These are phyloP conservation scores for Pleurotus sapidus DNA, from an alignment of 768 basidiomycete species.

Conservation along the genomic window DNA sequence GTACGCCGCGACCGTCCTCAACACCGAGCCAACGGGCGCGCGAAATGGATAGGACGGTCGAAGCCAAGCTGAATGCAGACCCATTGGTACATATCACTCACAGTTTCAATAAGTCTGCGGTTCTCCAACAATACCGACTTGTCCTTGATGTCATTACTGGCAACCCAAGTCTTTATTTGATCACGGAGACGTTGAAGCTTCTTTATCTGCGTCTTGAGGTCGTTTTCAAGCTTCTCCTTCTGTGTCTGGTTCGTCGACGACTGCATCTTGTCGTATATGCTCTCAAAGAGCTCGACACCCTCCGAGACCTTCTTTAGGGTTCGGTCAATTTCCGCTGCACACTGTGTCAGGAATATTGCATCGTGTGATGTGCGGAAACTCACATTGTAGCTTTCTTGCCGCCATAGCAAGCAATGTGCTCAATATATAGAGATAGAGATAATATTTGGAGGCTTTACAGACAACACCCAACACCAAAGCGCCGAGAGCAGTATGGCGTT, in stretches of 20 bases:
- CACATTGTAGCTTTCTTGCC: constrained; percentile 69
- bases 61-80: constrained; percentile 7
- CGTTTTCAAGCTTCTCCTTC: constrained; percentile 51
- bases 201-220: constrained; percentile 88
- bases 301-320: constrained; percentile 96
- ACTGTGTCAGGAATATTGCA: constrained; percentile 4
- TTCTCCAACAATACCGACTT: constrained; percentile 90
- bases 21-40: too few relatives aligned
- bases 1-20: too few relatives aligned
- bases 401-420: constrained; percentile 57
- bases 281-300: constrained; percentile 93
- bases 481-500: too few relatives aligned
- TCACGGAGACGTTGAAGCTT: constrained; percentile 97
- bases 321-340: constrained; percentile 93
- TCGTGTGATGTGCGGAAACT: constrained; percentile 13
- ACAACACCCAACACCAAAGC: constrained; percentile 12
- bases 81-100: constrained; percentile 39
- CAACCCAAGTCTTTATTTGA: constrained; percentile 99
- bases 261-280: constrained; percentile 98
- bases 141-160: constrained; percentile 98
- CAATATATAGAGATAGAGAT: too few relatives aligned
- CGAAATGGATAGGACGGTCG: too few relatives aligned
- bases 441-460: constrained; percentile 6
- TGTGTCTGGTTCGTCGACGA: constrained; percentile 83
- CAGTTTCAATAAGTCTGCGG: constrained; percentile 95